Evolutionary conservation across 768 basidiomycete genomes (phyloP).

Genomic region (Tricholoma sp.): DNA sequence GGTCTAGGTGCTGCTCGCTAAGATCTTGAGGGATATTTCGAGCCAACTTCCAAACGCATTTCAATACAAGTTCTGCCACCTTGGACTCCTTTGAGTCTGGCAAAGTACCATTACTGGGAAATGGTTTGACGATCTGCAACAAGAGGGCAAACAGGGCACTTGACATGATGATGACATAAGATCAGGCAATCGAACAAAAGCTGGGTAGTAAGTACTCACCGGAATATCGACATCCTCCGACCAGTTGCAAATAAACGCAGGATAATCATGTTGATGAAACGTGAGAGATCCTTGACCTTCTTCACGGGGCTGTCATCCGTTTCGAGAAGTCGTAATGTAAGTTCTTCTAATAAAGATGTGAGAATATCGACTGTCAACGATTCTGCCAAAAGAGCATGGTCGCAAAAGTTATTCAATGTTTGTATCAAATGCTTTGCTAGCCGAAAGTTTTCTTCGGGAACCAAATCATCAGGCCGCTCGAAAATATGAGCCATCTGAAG

Average conservation of each 20-base stretch:
- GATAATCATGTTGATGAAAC: constrained; percentile 99
- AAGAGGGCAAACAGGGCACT: constrained; percentile 81
- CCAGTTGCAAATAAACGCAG: constrained; percentile 89
- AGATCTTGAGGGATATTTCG: constrained; percentile 92
- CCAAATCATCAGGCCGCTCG: constrained; percentile 70
- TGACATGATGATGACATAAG: background rate
- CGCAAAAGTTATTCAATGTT: constrained; percentile 91
- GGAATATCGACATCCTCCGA: constrained; percentile 84
- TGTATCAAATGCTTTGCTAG: constrained; percentile 97
- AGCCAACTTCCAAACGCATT: constrained; percentile 98
- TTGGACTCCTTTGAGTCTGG: constrained; percentile 78
- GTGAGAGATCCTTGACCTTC: constrained; percentile 88
- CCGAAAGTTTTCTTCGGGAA: constrained; percentile 78
- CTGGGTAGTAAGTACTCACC: constrained; percentile 42
- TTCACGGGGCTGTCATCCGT: constrained; percentile 84
- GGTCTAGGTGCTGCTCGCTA: constrained; percentile 71
- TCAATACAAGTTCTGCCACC: constrained; percentile 88
- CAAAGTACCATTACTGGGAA: constrained; percentile 67
- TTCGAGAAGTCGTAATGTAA: constrained; percentile 87
- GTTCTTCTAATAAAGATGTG: constrained; percentile 83
- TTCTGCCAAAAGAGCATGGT: constrained; percentile 83
- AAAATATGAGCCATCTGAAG: constrained; percentile 92
- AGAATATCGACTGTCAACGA: constrained; percentile 82
- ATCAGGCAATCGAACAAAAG: background rate
- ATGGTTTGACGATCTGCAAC: constrained; percentile 78